These are phyloP conservation scores for Yamadazyma akitaensis DNA, from an alignment of 805 yeast genomes.

Conservation along the genomic window DNA sequence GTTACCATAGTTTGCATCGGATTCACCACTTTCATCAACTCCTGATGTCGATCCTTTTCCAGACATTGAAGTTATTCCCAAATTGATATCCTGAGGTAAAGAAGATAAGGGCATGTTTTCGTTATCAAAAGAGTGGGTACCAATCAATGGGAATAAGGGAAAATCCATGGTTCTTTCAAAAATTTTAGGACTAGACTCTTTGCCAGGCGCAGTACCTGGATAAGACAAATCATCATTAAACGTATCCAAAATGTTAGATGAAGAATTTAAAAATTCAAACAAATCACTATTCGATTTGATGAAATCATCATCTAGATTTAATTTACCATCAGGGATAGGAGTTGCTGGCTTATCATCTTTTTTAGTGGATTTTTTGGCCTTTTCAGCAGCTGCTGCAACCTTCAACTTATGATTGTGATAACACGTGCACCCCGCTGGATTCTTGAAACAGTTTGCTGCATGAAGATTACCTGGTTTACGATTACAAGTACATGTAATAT, in stretches of 20 bases:
- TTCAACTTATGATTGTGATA: constrained; percentile 18
- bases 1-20: not conserved
- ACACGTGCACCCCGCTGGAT: constrained; percentile 39
- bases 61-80: not conserved
- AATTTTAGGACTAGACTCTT: not conserved
- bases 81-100: constrained; percentile 16
- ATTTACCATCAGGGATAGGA: constrained; percentile 1
- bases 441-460: constrained; percentile 37
- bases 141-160: constrained; percentile 43
- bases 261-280: constrained; percentile 6
- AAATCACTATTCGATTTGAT: constrained; percentile 8
- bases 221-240: not conserved
- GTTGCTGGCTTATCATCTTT: not conserved
- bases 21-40: not conserved
- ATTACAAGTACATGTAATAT: constrained; percentile 69
- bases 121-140: constrained; percentile 34
- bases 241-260: not conserved
- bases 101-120: constrained; percentile 34
- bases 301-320: constrained; percentile 6
- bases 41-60: not conserved
- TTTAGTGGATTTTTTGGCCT: constrained; percentile 4
- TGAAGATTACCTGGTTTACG: constrained; percentile 41
- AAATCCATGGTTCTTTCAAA: constrained; percentile 16
- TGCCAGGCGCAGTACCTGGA: not conserved
- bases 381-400: constrained; percentile 4